phyloP scores from a whole-genome alignment of 2,329 filamentous ascomycete species.

The Aspergillus persii region DNA sequence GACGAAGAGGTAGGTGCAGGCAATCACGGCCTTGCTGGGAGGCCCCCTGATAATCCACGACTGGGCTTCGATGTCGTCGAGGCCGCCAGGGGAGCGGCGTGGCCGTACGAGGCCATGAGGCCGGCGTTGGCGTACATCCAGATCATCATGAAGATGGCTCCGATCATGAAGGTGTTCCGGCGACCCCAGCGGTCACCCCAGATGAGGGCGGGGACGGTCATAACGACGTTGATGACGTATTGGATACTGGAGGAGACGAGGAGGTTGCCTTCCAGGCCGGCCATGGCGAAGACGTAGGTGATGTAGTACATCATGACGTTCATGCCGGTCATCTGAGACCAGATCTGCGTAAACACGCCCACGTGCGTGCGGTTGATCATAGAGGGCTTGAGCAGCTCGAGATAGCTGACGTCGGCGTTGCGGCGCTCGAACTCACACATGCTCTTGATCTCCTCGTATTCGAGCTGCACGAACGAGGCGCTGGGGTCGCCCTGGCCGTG shows the following conservation, averaged over 20 bases:
- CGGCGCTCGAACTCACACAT: constrained; percentile 70
- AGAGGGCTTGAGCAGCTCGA: constrained; percentile 68
- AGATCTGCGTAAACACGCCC: constrained; percentile 71
- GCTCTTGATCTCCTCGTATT: constrained; percentile 71
- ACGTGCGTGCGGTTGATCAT: constrained; percentile 74
- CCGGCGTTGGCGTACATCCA: constrained; percentile 45
- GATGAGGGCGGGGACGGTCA: constrained; percentile 74
- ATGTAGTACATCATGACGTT: constrained; percentile 75
- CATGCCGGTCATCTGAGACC: constrained; percentile 74
- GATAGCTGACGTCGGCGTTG: constrained; percentile 67
- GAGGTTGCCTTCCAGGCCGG: constrained; percentile 58
- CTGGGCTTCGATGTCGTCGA: constrained; percentile 32
- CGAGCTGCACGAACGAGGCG: constrained; percentile 63
- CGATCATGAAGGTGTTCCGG: constrained; percentile 63
- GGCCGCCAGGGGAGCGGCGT: constrained; percentile 42
- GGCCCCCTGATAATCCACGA: constrained; percentile 40
- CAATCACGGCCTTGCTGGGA: constrained; percentile 64
- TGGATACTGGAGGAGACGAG: constrained; percentile 69
- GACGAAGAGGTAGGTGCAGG: constrained; percentile 71
- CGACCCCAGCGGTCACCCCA: constrained; percentile 76
- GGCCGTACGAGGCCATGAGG: constrained; percentile 39
- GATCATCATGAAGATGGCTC: constrained; percentile 61
- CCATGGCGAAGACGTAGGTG: constrained; percentile 66
- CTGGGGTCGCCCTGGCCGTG: constrained; percentile 65
- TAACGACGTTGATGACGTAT: constrained; percentile 75